phyloP scores from a whole-genome alignment of 208 protist genomes.

The Tritrichomonas foetus region DNA sequence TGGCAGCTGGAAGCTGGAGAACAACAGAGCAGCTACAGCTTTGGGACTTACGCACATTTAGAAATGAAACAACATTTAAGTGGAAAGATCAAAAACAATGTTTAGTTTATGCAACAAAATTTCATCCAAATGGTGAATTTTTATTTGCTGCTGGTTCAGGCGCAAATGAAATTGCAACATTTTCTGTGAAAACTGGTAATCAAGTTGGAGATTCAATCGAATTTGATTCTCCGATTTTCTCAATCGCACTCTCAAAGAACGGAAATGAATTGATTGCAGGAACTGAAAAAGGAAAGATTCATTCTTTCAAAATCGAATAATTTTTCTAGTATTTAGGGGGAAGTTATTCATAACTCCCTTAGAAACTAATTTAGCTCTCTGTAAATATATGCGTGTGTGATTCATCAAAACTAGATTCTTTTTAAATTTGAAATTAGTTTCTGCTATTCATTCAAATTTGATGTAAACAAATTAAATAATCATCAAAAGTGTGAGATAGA shows the following conservation, averaged over 20 bases:
- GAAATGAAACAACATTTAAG: neutral
- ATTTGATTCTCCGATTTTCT: neutral
- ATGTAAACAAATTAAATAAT: no score
- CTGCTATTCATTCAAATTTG: no score
- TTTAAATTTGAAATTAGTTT: no score
- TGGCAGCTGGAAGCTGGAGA: neutral
- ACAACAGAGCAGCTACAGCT: neutral
- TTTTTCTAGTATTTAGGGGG: no score
- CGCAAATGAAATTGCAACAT: neutral
- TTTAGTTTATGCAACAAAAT: conserved; percentile 14
- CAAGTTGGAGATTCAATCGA: neutral
- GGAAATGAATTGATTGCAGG: neutral
- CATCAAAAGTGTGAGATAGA: no score
- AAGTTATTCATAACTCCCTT: no score
- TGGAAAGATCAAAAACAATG: neutral
- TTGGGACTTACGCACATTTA: conserved; percentile 19
- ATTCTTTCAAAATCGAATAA: no score
- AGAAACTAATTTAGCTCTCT: no score
- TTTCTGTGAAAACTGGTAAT: neutral
- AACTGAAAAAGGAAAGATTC: neutral
- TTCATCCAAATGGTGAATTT: conserved; percentile 1
- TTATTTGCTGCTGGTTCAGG: neutral
- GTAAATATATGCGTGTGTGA: no score
- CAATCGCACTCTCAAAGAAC: neutral
- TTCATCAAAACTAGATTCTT: no score